Conservation (phyloP, 225 moss, liverwort and hornwort genomes). For the Straminergon stramineum region DNA sequence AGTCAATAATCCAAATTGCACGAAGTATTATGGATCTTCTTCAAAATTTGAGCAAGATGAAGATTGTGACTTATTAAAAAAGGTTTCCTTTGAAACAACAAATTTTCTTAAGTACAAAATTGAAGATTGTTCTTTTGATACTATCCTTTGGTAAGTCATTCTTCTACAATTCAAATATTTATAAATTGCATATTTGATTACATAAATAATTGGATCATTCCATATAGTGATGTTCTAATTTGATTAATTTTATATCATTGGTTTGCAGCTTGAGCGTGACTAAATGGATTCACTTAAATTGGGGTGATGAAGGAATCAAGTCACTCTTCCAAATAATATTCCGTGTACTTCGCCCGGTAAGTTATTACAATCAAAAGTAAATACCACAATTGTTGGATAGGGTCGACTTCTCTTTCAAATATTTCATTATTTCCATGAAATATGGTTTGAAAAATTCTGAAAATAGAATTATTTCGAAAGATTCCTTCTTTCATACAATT, state of each 20-base stretch:
- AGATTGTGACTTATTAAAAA: neutral
- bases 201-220: neutral
- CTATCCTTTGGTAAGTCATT: neutral
- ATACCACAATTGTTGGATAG: rapidly evolving
- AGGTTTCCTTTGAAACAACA: neutral
- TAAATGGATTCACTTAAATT: neutral
- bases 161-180: neutral
- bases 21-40: neutral
- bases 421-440: neutral
- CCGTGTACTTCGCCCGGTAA: neutral
- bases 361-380: neutral
- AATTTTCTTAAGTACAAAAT: neutral
- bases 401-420: rapidly evolving
- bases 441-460: too few species aligned
- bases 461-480: neutral
- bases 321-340: neutral
- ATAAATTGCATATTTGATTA: neutral
- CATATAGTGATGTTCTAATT: neutral
- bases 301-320: neutral
- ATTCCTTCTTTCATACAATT: neutral
- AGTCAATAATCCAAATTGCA: neutral
- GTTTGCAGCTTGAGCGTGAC: neutral
- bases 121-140: neutral
- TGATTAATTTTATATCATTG: neutral
- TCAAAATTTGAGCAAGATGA: neutral